These are phyloP conservation scores for Lactarius psammicola DNA, from an alignment of 768 basidiomycete genomes.

Conservation along the genomic window DNA sequence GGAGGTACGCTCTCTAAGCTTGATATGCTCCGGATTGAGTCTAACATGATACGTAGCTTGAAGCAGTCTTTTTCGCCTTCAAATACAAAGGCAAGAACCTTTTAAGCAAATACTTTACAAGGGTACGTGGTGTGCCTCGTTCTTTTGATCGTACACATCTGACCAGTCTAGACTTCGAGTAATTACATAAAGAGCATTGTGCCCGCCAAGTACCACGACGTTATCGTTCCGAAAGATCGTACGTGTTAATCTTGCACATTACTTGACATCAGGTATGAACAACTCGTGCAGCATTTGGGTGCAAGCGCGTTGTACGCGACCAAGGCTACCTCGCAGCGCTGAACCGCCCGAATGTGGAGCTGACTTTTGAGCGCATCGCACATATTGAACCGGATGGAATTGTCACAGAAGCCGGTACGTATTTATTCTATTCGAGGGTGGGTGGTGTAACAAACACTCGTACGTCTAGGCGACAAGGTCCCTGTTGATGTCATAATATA, in stretches of 20 bases:
- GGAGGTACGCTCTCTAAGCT: constrained; percentile 37
- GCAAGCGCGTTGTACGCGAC: constrained; percentile 61
- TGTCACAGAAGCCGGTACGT: constrained; percentile 40
- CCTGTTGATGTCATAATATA: constrained; percentile 56
- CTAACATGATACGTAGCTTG: constrained; percentile 4
- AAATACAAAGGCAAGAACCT: constrained; percentile 15
- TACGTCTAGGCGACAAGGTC: constrained; percentile 41
- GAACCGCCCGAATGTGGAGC: constrained; percentile 49
- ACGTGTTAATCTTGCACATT: constrained; percentile 26
- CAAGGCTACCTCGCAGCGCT: constrained; percentile 54
- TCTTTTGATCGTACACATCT: not conserved
- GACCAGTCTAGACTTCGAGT: constrained; percentile 37
- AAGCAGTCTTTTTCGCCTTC: not conserved
- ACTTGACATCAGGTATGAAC: not conserved
- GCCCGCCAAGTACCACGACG: constrained; percentile 34
- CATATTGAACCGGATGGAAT: constrained; percentile 49
- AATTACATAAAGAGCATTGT: constrained; percentile 46
- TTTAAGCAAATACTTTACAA: not conserved
- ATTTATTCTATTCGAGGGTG: not conserved
- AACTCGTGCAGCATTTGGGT: constrained; percentile 46
- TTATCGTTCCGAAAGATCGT: constrained; percentile 53
- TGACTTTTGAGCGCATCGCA: constrained; percentile 50
- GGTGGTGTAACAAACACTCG: not conserved
- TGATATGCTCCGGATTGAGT: not conserved
- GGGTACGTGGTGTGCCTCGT: not conserved